Evolutionary conservation across 73 alveolate genomes (phyloP), one percentile per base, ranked within the genome.

Genomic region (Paramecium biaurelia): DNA sequence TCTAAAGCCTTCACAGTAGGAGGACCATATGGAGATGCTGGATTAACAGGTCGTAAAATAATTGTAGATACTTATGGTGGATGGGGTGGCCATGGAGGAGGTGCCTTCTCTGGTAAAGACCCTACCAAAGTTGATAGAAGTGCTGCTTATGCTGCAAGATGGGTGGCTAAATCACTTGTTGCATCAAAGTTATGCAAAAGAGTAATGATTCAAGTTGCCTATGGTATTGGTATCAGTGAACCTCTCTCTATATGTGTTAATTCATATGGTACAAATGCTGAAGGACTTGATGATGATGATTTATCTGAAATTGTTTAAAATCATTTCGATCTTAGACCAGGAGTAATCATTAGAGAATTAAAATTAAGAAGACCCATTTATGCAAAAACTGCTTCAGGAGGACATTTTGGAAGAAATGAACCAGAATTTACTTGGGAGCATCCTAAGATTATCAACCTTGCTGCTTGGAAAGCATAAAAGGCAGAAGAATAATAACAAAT

Each of bases 11-110:
- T 98, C 96, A 95, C 94, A 42, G 93, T 94, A 8, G 99, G 99
- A 28, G 99, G 99, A 9, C 99, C 99, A 20, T 96, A 95, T 63
- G 99, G 99, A 20, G 99, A 98, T 90, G 99, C 99, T n/a, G 99
- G 99, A 35, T 97, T 98, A 72, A 98, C 99, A 5, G 99, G 99
- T 38, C 96, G 99, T 88, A 97, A 97, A 92, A 97, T 96, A 79
- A 96, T 97, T 63, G 99, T 97, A 9, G 99, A 98, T 92, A 98
- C 99, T 32, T 98, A 98, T 93, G 99, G 99, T 32, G 99, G 99
- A 26, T 96, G 99, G 99, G 96, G 98, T 68, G 97, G 99, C 24
- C 98, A 97, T 89, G 99, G 98, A 79, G 99, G 98, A 92, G 99
- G 99, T 63, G 99, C 98, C 47, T 98, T 98, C 97, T 95, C 99